Percentiles rank a stretch among this genome's conserved stretches.
Conservation (phyloP, 176 grass and related monocot species). For the Carex littledalei region DNA sequence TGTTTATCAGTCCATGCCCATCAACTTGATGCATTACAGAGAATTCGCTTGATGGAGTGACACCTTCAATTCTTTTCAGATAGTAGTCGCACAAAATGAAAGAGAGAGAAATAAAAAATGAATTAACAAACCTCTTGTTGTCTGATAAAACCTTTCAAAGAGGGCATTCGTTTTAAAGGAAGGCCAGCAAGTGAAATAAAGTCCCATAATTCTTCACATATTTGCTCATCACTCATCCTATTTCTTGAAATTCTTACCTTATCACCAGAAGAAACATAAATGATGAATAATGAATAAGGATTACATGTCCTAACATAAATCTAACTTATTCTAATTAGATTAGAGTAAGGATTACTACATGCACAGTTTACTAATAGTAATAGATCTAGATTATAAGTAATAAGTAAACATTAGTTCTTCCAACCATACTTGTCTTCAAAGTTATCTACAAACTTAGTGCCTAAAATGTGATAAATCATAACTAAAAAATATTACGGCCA, state of each 20-base stretch:
- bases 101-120: not conserved
- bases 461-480: not conserved
- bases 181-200: conserved; percentile 27
- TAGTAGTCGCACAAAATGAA: not conserved
- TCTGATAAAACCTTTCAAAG: conserved; percentile 27
- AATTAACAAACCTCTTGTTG: conserved; percentile 28
- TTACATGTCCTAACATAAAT: not conserved
- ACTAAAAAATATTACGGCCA: not conserved
- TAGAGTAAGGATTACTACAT: not conserved
- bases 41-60: not conserved
- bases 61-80: not conserved
- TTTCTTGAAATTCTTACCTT: conserved; percentile 18
- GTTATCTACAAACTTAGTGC: not conserved
- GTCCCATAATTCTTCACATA: conserved; percentile 27
- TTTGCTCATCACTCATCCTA: conserved; percentile 24
- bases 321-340: not conserved
- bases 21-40: not conserved
- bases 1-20: not conserved
- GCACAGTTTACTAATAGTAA: not conserved
- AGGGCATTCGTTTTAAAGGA: conserved; percentile 20
- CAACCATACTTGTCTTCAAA: not conserved
- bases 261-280: not conserved
- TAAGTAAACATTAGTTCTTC: not conserved
- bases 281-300: not conserved
- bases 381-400: not conserved